Evolutionary conservation across 192 early-diverging fungal genomes (phyloP), one percentile per base, ranked within the genome.

Genomic region (Jimgerdemannia flammicorona): DNA sequence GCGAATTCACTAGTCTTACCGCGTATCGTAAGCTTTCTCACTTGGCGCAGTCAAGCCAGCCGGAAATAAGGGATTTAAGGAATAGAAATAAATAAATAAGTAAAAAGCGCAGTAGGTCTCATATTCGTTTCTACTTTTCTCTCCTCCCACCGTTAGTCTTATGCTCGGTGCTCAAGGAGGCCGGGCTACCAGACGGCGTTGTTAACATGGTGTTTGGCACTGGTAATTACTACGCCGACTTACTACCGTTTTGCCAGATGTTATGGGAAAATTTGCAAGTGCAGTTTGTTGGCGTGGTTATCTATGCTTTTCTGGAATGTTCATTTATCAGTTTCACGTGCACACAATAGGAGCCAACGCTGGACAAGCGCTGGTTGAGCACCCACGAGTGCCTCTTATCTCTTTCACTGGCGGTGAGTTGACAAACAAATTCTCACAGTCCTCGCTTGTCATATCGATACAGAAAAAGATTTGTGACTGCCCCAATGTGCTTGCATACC

Each of bases 151-250:
- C 41, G 29, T 29, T n/a, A 78, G 40, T 93, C 80, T 83, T 94
- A 17, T 86, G 87, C 70, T 77, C 83, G n/a, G 83, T 93, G 66
- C 72, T 93, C n/a, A 77, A 84, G 29, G 83, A 91, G 9, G 92
- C 90, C n/a, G 90, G 89, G 18, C 73, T 94, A 2, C 92, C 93
- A 1, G 75, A 82, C 3, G 91, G 93, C 41, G 92, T 94, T 18
- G 89, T 92, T 64, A 94, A 94, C 77, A 88, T 94, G 81, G 85
- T 93, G 49, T 93, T 93, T 85, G 93, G 93, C 4, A 86, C 75
- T 2, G 84, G 84, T 63, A 75, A 41, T 7, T 29, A 29, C 29
- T 29, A 29, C 29, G 29, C 29, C 29, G 29, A 29, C 29, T 29
- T 29, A 29, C 29, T 29, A 29, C 29, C 29, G 29, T 29, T 29